Conservation (phyloP, 2,329 filamentous ascomycete genomes). For the Chrysoporthe cubensis region DNA sequence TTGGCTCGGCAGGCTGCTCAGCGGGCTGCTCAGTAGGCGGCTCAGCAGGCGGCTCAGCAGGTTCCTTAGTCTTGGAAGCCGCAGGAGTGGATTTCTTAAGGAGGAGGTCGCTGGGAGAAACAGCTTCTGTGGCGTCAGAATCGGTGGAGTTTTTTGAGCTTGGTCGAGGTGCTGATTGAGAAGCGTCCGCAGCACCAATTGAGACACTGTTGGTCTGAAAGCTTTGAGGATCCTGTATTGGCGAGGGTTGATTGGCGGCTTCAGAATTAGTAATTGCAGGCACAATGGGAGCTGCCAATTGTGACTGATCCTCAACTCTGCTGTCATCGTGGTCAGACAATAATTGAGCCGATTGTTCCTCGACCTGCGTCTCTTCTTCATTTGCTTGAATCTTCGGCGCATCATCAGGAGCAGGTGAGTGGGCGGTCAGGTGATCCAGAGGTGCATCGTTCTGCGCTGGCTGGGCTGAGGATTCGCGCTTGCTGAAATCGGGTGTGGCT, state of each 20-base stretch:
- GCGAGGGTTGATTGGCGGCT: not conserved
- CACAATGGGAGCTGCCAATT: not conserved
- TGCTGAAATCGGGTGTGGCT: not conserved
- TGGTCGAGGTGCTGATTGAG: not conserved
- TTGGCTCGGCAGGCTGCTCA: too few relatives aligned
- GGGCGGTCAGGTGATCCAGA: not conserved
- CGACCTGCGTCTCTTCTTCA: not conserved
- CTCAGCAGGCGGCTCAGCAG: too few relatives aligned
- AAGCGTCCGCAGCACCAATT: not conserved
- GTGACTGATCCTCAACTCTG: not conserved
- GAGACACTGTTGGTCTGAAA: not conserved
- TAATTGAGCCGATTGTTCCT: not conserved
- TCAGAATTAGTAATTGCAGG: not conserved
- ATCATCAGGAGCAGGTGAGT: not conserved
- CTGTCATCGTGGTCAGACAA: not conserved
- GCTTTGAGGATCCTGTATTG: not conserved
- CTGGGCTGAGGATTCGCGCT: not conserved
- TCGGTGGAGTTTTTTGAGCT: constrained; percentile 12
- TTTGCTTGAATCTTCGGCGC: not conserved
- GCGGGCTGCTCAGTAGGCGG: too few relatives aligned
- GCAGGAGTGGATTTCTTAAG: not conserved
- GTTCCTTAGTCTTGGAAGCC: not conserved
- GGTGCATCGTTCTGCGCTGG: not conserved
- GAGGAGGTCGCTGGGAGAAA: not conserved
- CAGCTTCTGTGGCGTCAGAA: constrained; percentile 12